Evolutionary conservation across 202 grass and related monocot genomes (phyloP).

Genomic region (Sporobolus alterniflorus): DNA sequence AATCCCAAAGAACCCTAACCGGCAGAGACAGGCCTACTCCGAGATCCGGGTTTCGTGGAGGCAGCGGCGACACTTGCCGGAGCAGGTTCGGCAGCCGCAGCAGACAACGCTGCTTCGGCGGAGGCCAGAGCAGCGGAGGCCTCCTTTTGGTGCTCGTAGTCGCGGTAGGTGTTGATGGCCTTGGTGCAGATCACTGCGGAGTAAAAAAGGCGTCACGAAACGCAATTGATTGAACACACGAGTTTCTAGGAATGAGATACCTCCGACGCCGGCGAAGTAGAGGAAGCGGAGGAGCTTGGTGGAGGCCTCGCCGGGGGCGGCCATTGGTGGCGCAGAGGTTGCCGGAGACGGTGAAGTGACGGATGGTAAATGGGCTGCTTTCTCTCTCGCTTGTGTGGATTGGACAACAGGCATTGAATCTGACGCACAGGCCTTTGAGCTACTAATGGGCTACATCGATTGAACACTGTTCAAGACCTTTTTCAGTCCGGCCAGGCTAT

Average conservation of each 20-base stretch:
- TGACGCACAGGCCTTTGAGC: not conserved
- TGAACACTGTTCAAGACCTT: too few relatives aligned
- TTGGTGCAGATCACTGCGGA: slow-evolving; percentile 85
- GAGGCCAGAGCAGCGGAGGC: slow-evolving; percentile 21
- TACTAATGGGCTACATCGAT: too few relatives aligned
- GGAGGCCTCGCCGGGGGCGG: slow-evolving; percentile 68
- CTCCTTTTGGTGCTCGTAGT: slow-evolving; percentile 79
- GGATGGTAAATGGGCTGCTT: not conserved
- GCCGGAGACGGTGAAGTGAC: slow-evolving; percentile 9
- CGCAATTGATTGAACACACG: slow-evolving; percentile 4
- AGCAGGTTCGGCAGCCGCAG: slow-evolving; percentile 21
- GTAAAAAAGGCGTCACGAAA: not conserved
- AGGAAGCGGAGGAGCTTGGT: slow-evolving; percentile 82
- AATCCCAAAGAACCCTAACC: slow-evolving; percentile 39
- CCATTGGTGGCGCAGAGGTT: slow-evolving; percentile 26
- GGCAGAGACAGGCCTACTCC: not conserved
- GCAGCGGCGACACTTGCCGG: slow-evolving; percentile 17
- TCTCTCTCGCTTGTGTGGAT: not conserved
- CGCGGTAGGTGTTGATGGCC: slow-evolving; percentile 85
- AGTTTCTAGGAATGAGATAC: slow-evolving; percentile 20
- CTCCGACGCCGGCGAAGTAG: slow-evolving; percentile 83
- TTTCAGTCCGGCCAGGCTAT: too few relatives aligned
- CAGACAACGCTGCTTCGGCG: slow-evolving; percentile 19
- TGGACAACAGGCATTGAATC: not conserved
- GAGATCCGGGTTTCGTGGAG: slow-evolving; percentile 59